phyloP scores from a whole-genome alignment of 306 rosid species.

The Rosa lucieae region DNA sequence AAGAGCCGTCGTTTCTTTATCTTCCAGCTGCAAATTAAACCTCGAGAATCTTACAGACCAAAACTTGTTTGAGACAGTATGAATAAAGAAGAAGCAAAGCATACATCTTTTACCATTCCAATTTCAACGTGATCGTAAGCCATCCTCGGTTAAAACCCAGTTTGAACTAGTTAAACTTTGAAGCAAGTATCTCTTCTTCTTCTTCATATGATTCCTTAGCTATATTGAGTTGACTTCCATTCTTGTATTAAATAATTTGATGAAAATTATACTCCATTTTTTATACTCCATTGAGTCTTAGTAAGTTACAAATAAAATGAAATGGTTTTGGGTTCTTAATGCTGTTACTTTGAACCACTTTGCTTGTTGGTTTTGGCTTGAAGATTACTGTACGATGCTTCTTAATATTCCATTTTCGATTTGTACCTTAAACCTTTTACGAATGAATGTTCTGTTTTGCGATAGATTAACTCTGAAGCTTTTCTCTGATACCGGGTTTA shows the following conservation, averaged over 20 bases:
- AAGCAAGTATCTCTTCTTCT: constrained; percentile 59
- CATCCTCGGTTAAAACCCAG: constrained; percentile 20
- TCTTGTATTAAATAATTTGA: background rate
- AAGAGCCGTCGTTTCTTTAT: background rate
- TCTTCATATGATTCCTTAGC: constrained; percentile 12
- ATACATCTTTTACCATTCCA: constrained; percentile 29
- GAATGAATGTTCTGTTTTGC: background rate
- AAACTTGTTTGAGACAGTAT: background rate
- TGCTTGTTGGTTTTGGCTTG: background rate
- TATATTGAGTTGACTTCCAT: constrained; percentile 26
- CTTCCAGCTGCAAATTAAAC: background rate
- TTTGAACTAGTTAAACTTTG: constrained; percentile 1
- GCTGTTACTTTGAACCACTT: background rate
- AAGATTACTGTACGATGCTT: background rate
- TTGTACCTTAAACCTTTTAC: background rate
- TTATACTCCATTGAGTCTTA: background rate
- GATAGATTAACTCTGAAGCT: background rate
- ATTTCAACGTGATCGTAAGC: constrained; percentile 14
- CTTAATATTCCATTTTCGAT: background rate
- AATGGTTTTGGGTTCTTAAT: background rate
- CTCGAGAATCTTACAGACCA: background rate
- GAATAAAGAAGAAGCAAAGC: constrained; percentile 49
- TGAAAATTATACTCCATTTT: background rate
- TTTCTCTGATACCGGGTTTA: background rate
- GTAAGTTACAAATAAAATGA: background rate